These are phyloP conservation scores for Globisporangium takayamanum DNA, from an alignment of 352 stramenopile genomes.

Conservation along the genomic window DNA sequence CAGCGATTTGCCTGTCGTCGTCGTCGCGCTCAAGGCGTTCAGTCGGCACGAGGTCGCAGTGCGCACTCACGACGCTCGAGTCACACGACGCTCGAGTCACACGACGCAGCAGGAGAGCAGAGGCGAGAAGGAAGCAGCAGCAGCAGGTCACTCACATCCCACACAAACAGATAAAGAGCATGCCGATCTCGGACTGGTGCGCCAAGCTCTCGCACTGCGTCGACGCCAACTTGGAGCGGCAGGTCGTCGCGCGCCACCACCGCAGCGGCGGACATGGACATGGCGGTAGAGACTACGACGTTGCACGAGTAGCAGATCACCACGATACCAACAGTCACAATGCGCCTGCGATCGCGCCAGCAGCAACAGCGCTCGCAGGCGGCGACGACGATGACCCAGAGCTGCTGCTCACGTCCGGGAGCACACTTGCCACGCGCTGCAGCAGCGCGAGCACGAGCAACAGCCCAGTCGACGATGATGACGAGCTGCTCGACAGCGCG, in stretches of 20 bases:
- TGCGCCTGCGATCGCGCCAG: not conserved
- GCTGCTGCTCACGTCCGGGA: constrained; percentile 8
- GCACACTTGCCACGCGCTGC: constrained; percentile 5
- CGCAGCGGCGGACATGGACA: not conserved
- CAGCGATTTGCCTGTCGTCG: not conserved
- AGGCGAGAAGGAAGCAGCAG: too few relatives aligned
- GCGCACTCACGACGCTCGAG: not conserved
- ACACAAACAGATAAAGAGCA: not conserved
- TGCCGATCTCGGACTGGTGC: constrained; percentile 15
- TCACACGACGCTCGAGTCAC: not conserved
- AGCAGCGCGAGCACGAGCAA: constrained; percentile 1
- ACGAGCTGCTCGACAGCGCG: constrained; percentile 4
- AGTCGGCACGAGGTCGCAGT: not conserved
- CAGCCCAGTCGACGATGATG: constrained; percentile 5
- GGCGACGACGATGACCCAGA: constrained; percentile 1
- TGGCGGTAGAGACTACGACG: not conserved
- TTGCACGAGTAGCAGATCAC: not conserved
- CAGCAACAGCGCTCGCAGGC: not conserved
- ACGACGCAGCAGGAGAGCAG: not conserved
- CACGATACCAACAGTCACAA: not conserved
- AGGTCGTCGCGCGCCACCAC: not conserved
- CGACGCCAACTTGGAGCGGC: constrained; percentile 2
- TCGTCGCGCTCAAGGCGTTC: not conserved
- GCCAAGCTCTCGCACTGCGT: constrained; percentile 12
- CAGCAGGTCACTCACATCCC: not conserved